Conservation (phyloP, 306 rosid genomes). For the Lotus japonicus region DNA sequence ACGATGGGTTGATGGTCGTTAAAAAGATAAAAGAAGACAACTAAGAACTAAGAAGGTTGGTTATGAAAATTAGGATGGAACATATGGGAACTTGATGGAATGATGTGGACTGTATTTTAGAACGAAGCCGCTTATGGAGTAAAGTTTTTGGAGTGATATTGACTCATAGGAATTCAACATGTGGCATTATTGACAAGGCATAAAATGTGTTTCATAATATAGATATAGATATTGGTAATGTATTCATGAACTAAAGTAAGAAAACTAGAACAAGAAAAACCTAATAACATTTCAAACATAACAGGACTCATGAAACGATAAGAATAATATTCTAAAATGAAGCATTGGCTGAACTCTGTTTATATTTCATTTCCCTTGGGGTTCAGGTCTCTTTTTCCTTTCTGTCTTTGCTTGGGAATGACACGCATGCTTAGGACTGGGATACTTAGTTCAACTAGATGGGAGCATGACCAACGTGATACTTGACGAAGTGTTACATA, state of each 20-base stretch:
- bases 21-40: neutral
- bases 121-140: neutral
- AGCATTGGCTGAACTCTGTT: neutral
- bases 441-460: neutral
- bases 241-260: neutral
- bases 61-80: neutral
- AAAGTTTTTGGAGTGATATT: neutral
- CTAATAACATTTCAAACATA: neutral
- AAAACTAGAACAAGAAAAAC: neutral
- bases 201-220: neutral
- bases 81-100: neutral
- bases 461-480: neutral
- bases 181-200: neutral
- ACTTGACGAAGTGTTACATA: neutral
- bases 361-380: constrained; percentile 1
- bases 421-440: neutral
- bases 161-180: neutral
- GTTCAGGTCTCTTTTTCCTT: neutral
- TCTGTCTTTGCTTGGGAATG: neutral
- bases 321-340: neutral
- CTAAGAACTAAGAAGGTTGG: neutral
- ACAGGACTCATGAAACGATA: neutral
- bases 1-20: neutral
- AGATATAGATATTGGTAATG: neutral
- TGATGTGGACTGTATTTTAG: neutral